Conservation (phyloP, 2,329 filamentous ascomycete species). For the Colletotrichum abscissum region DNA sequence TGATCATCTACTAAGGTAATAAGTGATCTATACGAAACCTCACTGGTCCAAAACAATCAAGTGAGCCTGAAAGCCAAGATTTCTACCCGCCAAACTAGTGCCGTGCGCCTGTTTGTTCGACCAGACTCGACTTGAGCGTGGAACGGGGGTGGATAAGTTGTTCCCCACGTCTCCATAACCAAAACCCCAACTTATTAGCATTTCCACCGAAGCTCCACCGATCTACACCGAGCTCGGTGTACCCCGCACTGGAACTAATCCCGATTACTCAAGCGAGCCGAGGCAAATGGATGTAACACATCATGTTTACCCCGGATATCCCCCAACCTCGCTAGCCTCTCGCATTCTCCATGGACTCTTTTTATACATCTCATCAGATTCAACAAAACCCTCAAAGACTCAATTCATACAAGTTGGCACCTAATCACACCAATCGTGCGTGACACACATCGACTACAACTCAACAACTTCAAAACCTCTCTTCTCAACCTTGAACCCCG, state of each 20-base stretch:
- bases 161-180: not conserved
- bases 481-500: not conserved
- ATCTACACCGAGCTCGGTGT: constrained; percentile 8
- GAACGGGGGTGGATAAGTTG: not conserved
- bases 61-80: not conserved
- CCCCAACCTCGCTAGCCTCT: not conserved
- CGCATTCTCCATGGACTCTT: not conserved
- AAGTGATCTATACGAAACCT: not conserved
- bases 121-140: not conserved
- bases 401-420: too few relatives aligned
- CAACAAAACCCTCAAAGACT: not conserved
- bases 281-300: constrained; percentile 12
- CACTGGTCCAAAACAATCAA: not conserved
- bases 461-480: not conserved
- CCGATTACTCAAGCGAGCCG: constrained; percentile 1
- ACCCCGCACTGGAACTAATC: constrained; percentile 7
- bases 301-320: constrained; percentile 2
- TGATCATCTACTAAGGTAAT: too few relatives aligned
- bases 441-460: not conserved
- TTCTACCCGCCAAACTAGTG: not conserved
- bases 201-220: not conserved
- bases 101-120: not conserved
- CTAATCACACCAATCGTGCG: not conserved
- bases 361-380: not conserved
- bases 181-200: not conserved